Base-by-base conservation (phyloP, 2,329 filamentous ascomycete genomes). In the Ambrosiella xylebori region DNA sequence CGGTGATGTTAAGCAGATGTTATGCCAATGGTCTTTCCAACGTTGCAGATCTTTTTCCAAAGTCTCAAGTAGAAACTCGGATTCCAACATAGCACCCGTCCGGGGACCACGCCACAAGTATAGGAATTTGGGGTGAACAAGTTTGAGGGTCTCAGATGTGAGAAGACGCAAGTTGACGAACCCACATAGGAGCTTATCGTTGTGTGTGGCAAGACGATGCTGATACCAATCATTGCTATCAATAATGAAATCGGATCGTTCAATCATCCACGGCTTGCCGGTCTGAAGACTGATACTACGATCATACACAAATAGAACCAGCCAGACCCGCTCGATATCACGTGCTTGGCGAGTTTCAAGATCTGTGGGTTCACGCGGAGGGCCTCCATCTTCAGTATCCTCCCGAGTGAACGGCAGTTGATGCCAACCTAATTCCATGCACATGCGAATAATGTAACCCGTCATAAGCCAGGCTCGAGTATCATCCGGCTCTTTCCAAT, bases 401-500 rank as follows among this genome's bases (percentile, higher is more conserved):
- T 57, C 55, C 2, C 39, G 58, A 17, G 57, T 60, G 1, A 63
- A 61, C 13, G 58, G 60, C 11, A 69, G 45, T 9, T 64, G 63
- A 50, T 71, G 68, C 68, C 68, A 71, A 0, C 68, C 68, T 15
- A 73, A 60, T 44, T 72, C 70, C 62, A 72, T 69, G 54, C 68
- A 67, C 63, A 71, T 69, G 7, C 71, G 64, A 44, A 73, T 71
- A 0, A 67, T 69, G 58, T 71, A 71, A 2, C 71, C 71, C 7
- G 72, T 62, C 1, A 68, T 64, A 15, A 69, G 64, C 70, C 71
- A 73, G 3, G 68, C 68, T 11, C 71, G 65, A 9, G 66, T 70
- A 59, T 73, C 71, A 7, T 69, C 67, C 2, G 69, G 68, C 45
- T 72, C 69, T 62, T 73, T 73, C 69, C 70, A 73, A 61, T 71